Evolutionary conservation across 441 rosid genomes (phyloP), one percentile per base, ranked within the genome.

Genomic region (Syzygium malaccense): DNA sequence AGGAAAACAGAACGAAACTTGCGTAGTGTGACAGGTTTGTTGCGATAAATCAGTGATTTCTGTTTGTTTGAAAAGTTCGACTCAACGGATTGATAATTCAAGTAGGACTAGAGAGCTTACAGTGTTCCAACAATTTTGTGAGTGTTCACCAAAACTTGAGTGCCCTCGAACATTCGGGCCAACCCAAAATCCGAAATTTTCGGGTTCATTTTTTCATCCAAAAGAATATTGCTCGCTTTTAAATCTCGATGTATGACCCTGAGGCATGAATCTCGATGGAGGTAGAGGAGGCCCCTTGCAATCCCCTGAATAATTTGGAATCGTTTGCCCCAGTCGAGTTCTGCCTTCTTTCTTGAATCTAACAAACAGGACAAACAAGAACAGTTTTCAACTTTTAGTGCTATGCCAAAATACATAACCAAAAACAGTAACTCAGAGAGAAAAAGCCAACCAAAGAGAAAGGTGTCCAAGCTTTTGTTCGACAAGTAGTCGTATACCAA

Each of bases 141-240:
- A 53, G 89, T 88, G 48, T 88, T 85, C 23, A 88, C 57, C 57
- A 85, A 23, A 30, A 58, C 87, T 32, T 60, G 83, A 5, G 87
- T 88, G 60, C 83, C 89, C 23, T 88, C 33, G 4, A 85, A 85
- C 37, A 88, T 85, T 45, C 87, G 62, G 25, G 89, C 89, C 85
- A 88, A 45, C 48, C 89, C 89, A 58, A 88, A 88, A 60, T 88
- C 89, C 14, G 87, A 88, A 23, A 88, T 88, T 48, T 88, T 62
- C 0, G 89, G 89, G 80, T 85, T 88, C 87, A 88, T 51, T n/a
- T 53, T 85, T 48, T 53, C 55, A 14, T 85, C 89, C 18, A 88
- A 56, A 28, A 88, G 89, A 18, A 88, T 54, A 53, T 88, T 88
- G 85, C 89, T 85, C 26, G 56, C 85, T 48, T 88, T 88, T 45